Evolutionary conservation across 139 green algal genomes (phyloP), one percentile per base, ranked within the genome.

Genomic region (Haematococcus lacustris): DNA sequence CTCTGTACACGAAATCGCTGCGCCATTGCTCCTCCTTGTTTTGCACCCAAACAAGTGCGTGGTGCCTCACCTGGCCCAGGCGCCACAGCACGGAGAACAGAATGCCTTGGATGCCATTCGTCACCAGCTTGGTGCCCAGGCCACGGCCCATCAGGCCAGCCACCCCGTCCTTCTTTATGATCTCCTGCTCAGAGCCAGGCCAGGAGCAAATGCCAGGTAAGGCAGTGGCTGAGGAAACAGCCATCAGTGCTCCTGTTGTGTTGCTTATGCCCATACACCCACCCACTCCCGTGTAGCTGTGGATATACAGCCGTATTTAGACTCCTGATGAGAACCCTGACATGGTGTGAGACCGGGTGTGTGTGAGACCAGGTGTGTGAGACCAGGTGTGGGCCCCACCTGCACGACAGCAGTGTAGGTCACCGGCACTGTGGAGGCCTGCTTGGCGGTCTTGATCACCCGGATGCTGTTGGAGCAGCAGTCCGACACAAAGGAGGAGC

Each of bases 401-500:
- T 80, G 77, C 13, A 93, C 68, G 0, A 90, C 91, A 41, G 90
- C 69, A 0, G 82, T 70, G 84, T 97, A 97, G 2, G 81, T 88
- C n/a, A 93, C 84, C 1, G 88, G 73, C 34, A 80, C 74, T 21
- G 82, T 88, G 80, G 76, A 72, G 0, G 92, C 88, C 85, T 97
- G 92, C 86, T 94, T 96, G 69, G 85, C 82, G 26, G 91, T 96
- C 82, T 97, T 97, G 50, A 97, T 79, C 38, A 97, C 92, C 32
- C 92, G 84, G 73, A 97, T 92, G 35, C 78, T 89, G 88, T 97
- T 97, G 71, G 90, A 96, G 80, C 86, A 91, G 74, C 69, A 75
- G 73, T 97, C 92, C 0, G 83, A 92, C 34, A 96, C 80, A 34
- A 90, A 85, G n/a, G 83, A 91, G 6, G 90, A 87, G 51, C 80